Percentiles rank a stretch among this genome's conserved stretches.
Evolutionary conservation across 768 basidiomycete species (phyloP).

Genomic region (Trichaptum fuscoviolaceum): DNA sequence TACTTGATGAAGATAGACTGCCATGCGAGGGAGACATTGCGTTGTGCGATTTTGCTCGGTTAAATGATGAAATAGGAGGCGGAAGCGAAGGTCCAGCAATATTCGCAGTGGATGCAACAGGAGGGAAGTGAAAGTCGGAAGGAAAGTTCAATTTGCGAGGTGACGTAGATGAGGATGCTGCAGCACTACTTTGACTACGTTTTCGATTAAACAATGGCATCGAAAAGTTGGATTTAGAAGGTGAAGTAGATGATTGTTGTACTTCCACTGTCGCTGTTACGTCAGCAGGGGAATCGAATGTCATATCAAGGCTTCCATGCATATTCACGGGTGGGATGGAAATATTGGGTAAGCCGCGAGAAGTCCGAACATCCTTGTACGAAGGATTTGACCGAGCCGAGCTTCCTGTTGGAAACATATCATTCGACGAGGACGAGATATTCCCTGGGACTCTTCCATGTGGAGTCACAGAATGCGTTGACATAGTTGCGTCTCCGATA

Average conservation of each 20-base stretch:
- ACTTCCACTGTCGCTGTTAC: neutral
- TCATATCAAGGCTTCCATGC: constrained; percentile 16
- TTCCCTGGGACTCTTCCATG: neutral
- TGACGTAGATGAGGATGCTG: constrained; percentile 22
- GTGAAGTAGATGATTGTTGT: constrained; percentile 13
- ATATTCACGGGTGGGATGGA: constrained; percentile 29
- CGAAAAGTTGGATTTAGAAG: constrained; percentile 10
- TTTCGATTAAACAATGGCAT: constrained; percentile 33
- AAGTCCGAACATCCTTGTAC: constrained; percentile 27
- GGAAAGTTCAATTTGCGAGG: constrained; percentile 24
- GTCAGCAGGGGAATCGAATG: constrained; percentile 11
- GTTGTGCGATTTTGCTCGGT: constrained; percentile 5
- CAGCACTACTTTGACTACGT: constrained; percentile 39
- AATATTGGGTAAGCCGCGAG: constrained; percentile 32
- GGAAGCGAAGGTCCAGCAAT: constrained; percentile 22
- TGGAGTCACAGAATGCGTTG: neutral
- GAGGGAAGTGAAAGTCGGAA: constrained; percentile 33
- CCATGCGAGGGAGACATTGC: constrained; percentile 17
- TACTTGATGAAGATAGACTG: constrained; percentile 12
- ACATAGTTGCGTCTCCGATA: constrained; percentile 3
- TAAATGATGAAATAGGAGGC: constrained; percentile 14
- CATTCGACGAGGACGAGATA: neutral
- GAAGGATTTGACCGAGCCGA: constrained; percentile 2
- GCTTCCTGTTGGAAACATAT: neutral
- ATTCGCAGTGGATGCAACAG: constrained; percentile 10